Evolutionary conservation across 805 yeast genomes (phyloP), one percentile per base, ranked within the genome.

Genomic region (Candida maesae): DNA sequence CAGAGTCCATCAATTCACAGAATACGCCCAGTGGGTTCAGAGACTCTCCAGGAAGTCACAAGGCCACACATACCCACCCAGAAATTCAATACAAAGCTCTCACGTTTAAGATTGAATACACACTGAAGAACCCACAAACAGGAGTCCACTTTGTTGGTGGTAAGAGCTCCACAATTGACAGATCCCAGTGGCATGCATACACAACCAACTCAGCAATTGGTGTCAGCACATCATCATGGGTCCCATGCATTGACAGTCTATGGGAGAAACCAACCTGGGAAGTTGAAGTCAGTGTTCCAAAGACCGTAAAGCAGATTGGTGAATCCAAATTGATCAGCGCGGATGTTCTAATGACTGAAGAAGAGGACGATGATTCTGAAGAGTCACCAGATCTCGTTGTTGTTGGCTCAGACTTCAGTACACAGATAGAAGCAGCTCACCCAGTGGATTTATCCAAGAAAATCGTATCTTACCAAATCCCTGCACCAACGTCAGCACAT

Each of bases 221-320:
- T 14, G 72, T 84, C 4, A 78, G 93, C 13, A 85, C 98, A 0
- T 86, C 96, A 2, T 83, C 89, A n/a, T 93, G 99, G 99, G 84
- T 93, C 36, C 99, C 99, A 0, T 93, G 99, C 58, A 73, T 93
- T 6, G 97, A 93, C 49, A 85, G 83, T 33, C 61, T 89, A 24
- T 83, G 90, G 76, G 96, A 89, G 52, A 76, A 87, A 46, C 83
- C 85, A 32, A 84, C 96, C 1, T 93, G 98, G 98, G 89, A 89
- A 47, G 59, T 93, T 9, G 95, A 87, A 56, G 68, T 93, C n/a
- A 78, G 81, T 46, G 79, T 88, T 3, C 96, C 97, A 0, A 75
- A 86, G 52, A 81, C 91, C 0, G 71, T 90, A 1, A 77, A 78
- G 28, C 90, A 86, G 57, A 77, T 90, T 24, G 83, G 69, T 3